Conservation (phyloP, 2,329 filamentous ascomycete genomes). For the Aspergillus niger region DNA sequence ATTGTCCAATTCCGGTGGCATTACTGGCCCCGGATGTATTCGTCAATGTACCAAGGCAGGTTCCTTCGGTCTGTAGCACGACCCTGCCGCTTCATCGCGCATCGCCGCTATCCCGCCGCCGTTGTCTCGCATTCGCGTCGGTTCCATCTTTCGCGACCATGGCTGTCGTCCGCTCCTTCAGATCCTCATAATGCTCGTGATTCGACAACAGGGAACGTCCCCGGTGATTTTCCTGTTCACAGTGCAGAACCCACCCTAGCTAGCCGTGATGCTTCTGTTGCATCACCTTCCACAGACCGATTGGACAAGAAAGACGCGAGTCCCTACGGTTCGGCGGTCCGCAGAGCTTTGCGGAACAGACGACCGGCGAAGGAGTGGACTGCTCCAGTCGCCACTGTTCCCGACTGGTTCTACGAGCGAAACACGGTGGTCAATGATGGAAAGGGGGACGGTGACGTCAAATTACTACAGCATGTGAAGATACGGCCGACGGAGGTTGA, state of each 20-base stretch:
- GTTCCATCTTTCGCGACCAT: conserved; percentile 37
- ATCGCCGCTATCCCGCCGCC: conserved; percentile 37
- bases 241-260: conserved; percentile 19
- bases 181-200: conserved; percentile 31
- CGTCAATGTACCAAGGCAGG: conserved; percentile 42
- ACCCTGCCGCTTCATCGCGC: conserved; percentile 42
- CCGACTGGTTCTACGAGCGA: conserved; percentile 41
- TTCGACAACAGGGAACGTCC: conserved; percentile 22
- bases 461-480: conserved; percentile 28
- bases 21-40: conserved; percentile 35
- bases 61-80: conserved; percentile 37
- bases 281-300: conserved; percentile 19
- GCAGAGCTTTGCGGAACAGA: conserved; percentile 41
- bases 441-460: conserved; percentile 13
- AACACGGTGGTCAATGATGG: conserved; percentile 34
- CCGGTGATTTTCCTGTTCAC: conserved; percentile 24
- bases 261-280: conserved; percentile 18
- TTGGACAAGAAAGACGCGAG: conserved; percentile 27
- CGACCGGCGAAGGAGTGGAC: conserved; percentile 26
- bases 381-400: conserved; percentile 30
- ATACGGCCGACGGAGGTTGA: conserved; percentile 27
- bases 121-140: conserved; percentile 28
- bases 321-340: conserved; percentile 44
- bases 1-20: conserved; percentile 28
- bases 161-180: conserved; percentile 30